Evolutionary conservation across 352 stramenopile species (phyloP).

Genomic region (Pseudoperonospora humuli): DNA sequence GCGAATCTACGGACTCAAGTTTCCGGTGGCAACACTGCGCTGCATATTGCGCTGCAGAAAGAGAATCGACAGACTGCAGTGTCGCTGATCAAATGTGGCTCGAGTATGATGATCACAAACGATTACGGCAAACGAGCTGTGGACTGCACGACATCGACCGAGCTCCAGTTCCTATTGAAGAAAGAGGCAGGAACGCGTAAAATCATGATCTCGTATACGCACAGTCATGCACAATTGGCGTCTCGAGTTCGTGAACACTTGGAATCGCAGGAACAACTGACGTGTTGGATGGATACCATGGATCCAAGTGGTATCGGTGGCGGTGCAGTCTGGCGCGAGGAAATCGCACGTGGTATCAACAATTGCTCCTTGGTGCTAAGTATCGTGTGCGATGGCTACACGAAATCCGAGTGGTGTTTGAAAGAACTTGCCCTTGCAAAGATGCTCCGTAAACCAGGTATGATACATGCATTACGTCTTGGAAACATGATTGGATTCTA

Average conservation of each 20-base stretch:
- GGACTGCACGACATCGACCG: conserved; percentile 72
- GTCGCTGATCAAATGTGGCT: conserved; percentile 60
- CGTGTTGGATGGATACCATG: conserved; percentile 83
- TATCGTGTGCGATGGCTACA: conserved; percentile 64
- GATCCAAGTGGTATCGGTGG: conserved; percentile 70
- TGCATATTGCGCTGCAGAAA: conserved; percentile 63
- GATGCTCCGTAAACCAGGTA: conserved; percentile 55
- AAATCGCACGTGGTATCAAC: conserved; percentile 69
- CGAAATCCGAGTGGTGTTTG: conserved; percentile 71
- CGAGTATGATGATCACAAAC: conserved; percentile 67
- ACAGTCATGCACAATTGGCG: conserved; percentile 58
- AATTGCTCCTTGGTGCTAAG: conserved; percentile 69
- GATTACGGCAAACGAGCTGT: conserved; percentile 51
- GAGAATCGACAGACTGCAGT: conserved; percentile 64
- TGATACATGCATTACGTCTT: conserved; percentile 5
- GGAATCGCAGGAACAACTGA: conserved; percentile 48
- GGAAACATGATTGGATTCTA: conserved; percentile 4
- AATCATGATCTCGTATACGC: conserved; percentile 80
- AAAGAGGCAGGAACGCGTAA: conserved; percentile 63
- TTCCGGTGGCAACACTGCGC: conserved; percentile 46
- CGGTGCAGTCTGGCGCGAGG: conserved; percentile 69
- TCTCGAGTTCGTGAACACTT: conserved; percentile 53
- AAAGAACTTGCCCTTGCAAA: conserved; percentile 78
- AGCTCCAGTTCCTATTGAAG: conserved; percentile 71
- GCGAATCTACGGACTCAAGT: conserved; percentile 41